Percentiles rank a stretch among this genome's conserved stretches.
Conservation (phyloP, 805 yeast species). For the Ogataea pignaliae region DNA sequence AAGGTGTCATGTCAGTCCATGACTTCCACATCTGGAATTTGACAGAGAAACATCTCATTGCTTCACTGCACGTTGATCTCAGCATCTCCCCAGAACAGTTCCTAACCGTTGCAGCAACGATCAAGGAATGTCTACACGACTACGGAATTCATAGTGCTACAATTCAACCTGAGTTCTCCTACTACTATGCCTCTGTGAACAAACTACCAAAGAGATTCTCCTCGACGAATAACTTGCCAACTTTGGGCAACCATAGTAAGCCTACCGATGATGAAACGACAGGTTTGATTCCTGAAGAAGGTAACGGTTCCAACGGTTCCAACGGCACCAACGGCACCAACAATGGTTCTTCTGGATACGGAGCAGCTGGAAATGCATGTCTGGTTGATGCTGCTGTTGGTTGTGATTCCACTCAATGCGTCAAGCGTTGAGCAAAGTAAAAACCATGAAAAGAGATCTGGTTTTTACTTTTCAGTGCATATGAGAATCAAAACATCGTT, state of each 20-base stretch:
- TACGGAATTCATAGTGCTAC: constrained; percentile 92
- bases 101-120: constrained; percentile 63
- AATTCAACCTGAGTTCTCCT: constrained; percentile 87
- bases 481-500: no score
- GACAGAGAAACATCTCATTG: constrained; percentile 80
- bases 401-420: constrained; percentile 44
- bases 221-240: constrained; percentile 13
- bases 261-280: constrained; percentile 6
- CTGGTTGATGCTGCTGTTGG: constrained; percentile 49
- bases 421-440: constrained; percentile 14
- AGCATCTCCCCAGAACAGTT: constrained; percentile 61
- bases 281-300: constrained; percentile 26
- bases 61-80: constrained; percentile 84
- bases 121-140: constrained; percentile 72
- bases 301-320: constrained; percentile 31
- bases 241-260: neutral
- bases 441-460: neutral
- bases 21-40: constrained; percentile 97
- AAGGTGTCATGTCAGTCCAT: constrained; percentile 80
- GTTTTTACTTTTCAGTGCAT: neutral
- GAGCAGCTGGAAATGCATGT: constrained; percentile 34
- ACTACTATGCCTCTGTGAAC: constrained; percentile 27
- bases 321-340: constrained; percentile 14
- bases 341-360: constrained; percentile 30
- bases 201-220: constrained; percentile 28